These are phyloP conservation scores for Penicillium rolfsii DNA, from an alignment of 2,329 filamentous ascomycete species.

Conservation along the genomic window DNA sequence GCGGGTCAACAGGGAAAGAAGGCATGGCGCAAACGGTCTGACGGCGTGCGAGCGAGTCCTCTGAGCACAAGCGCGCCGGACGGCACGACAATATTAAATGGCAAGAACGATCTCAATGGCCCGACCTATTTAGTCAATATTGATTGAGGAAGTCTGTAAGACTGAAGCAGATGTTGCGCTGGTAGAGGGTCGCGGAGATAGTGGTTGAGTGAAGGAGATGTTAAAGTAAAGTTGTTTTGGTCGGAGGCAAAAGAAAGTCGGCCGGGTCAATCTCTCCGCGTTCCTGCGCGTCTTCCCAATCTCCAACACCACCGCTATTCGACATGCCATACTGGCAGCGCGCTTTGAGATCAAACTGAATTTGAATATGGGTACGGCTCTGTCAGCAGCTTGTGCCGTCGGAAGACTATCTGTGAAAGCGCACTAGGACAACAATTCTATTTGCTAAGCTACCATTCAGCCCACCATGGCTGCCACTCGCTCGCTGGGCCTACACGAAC, in stretches of 20 bases:
- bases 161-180: background rate
- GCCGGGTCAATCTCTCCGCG: constrained; percentile 29
- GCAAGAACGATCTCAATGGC: constrained; percentile 8
- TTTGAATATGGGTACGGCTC: constrained; percentile 35
- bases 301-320: constrained; percentile 17
- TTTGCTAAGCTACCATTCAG: constrained; percentile 23
- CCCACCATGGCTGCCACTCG: constrained; percentile 80
- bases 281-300: constrained; percentile 36
- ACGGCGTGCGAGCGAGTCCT: constrained; percentile 16
- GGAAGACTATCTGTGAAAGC: constrained; percentile 27
- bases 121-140: background rate
- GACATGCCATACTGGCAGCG: constrained; percentile 15
- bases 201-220: constrained; percentile 23
- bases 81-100: constrained; percentile 17
- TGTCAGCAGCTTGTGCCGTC: constrained; percentile 29
- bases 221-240: constrained; percentile 36
- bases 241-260: constrained; percentile 22
- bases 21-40: constrained; percentile 35
- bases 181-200: constrained; percentile 15
- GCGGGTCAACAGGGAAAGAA: constrained; percentile 41
- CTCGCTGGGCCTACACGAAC: constrained; percentile 88
- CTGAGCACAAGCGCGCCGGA: constrained; percentile 25
- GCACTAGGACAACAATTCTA: constrained; percentile 25
- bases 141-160: background rate
- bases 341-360: constrained; percentile 9